Base-by-base conservation (phyloP, 78 protist species). In the Dictyostelium capitatum region DNA sequence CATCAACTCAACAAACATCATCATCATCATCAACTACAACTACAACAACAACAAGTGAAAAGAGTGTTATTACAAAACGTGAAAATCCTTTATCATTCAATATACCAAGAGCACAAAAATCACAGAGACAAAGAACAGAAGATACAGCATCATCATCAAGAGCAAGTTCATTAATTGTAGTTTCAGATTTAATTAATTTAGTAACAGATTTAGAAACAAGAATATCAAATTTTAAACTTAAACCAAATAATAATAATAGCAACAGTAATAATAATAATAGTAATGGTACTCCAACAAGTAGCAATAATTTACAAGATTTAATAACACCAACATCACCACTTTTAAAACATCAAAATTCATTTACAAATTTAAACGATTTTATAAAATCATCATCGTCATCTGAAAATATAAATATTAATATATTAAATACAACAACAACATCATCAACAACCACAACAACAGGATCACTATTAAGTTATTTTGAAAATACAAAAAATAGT, bases 61-160 rank as follows among this genome's bases (percentile, higher is more conserved):
- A 17, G 64, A 80, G n/a, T 23, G 14, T 70, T 74, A 85, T 77
- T 75, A 32, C 83, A 37, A 85, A 85, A 64, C 30, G 92, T n/a
- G 92, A 85, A 17, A 85, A 85, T 48, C 92, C 92, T 47, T 53
- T 78, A 56, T 59, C 92, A 64, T 54, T 62, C 5, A 79, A 85
- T 77, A 85, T 85, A 46, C 92, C 92, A 20, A 54, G 92, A 64
- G 83, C 92, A 19, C 41, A 57, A 6, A 85, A 85, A 77, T 85
- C 92, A 64, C 92, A 85, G 23, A 85, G 92, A 51, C 80, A 85
- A 50, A 74, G 51, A 50, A 82, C 81, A 57, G 92, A 85, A 23
- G 92, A 85, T 50, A 85, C 78, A 23, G 83, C 92, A 20, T 47
- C 92, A 14, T 51, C 84, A 12, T 25, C 65, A 15, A 80, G 83